A percentile compares a stretch with the other conserved stretches of the same genome.
phyloP scores from a whole-genome alignment of 1,284 basidiomycete species.

The Boletus smithii region DNA sequence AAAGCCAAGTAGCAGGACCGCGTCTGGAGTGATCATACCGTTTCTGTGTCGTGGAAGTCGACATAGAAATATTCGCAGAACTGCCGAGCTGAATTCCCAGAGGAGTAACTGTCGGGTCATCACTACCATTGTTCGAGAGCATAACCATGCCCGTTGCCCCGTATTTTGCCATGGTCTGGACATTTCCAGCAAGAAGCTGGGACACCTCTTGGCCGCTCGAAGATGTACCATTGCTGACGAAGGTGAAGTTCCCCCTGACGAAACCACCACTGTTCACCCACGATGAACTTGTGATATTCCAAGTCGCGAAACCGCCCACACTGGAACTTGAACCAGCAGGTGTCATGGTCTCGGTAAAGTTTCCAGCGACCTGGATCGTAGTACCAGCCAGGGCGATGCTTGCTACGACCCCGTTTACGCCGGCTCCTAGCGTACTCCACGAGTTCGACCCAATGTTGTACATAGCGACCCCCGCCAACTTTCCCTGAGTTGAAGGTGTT shows the following conservation, averaged over 20 bases:
- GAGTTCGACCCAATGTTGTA: constrained; percentile 69
- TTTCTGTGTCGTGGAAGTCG: constrained; percentile 32
- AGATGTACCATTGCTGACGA: constrained; percentile 62
- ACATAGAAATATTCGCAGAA: constrained; percentile 27
- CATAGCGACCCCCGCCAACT: constrained; percentile 63
- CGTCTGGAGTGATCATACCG: constrained; percentile 39
- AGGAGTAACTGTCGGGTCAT: constrained; percentile 55
- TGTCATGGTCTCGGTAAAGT: constrained; percentile 61
- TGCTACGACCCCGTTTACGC: constrained; percentile 75
- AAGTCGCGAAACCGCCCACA: constrained; percentile 73
- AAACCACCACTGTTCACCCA: constrained; percentile 79
- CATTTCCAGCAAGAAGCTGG: constrained; percentile 67
- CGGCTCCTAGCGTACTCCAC: constrained; percentile 73
- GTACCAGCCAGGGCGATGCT: constrained; percentile 52
- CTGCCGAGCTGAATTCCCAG: constrained; percentile 52
- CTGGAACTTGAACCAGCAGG: constrained; percentile 36
- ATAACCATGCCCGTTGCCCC: constrained; percentile 73
- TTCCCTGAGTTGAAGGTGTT: constrained; percentile 49
- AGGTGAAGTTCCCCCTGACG: constrained; percentile 69
- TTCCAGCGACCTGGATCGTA: constrained; percentile 68
- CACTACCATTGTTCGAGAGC: constrained; percentile 55
- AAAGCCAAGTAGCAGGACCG: constrained; percentile 47
- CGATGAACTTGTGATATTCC: constrained; percentile 58
- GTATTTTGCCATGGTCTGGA: constrained; percentile 52
- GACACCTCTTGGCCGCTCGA: constrained; percentile 33